These are phyloP conservation scores for Beauveria brongniartii DNA, from an alignment of 2,329 filamentous ascomycete species.

Conservation along the genomic window DNA sequence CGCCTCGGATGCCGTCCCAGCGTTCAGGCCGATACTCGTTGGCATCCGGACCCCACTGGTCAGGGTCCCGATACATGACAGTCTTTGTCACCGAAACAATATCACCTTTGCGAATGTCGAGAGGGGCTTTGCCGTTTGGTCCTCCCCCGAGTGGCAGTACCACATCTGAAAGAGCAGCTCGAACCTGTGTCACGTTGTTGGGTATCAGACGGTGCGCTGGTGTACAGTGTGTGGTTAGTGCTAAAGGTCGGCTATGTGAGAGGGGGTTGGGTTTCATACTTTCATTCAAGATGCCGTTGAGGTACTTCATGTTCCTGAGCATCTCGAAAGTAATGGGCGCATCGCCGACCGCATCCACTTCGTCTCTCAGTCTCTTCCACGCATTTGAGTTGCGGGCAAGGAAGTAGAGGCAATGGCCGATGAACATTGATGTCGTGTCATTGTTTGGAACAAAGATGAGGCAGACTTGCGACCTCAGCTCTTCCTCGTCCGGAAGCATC, in stretches of 20 bases:
- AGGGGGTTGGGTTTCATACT: not conserved
- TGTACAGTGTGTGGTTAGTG: not conserved
- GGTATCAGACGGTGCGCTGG: not conserved
- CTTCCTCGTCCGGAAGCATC: constrained; percentile 4
- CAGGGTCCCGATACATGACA: constrained; percentile 29
- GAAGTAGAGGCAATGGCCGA: constrained; percentile 13
- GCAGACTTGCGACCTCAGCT: constrained; percentile 13
- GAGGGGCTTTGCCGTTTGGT: constrained; percentile 33
- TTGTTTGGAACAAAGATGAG: constrained; percentile 15
- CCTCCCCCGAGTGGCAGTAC: constrained; percentile 44
- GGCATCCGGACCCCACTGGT: constrained; percentile 31
- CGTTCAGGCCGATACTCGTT: constrained; percentile 33
- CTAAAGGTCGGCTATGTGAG: no score
- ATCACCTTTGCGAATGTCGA: constrained; percentile 40
- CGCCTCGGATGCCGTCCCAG: constrained; percentile 21
- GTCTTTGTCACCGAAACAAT: constrained; percentile 35
- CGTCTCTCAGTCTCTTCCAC: constrained; percentile 14
- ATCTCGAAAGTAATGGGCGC: constrained; percentile 16
- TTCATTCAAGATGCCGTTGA: constrained; percentile 19
- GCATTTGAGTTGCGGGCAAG: constrained; percentile 13
- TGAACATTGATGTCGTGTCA: constrained; percentile 15
- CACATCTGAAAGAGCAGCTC: constrained; percentile 27
- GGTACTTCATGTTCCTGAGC: constrained; percentile 12
- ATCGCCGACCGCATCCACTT: not conserved
- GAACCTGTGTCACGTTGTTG: not conserved